Conservation (phyloP, 2,329 filamentous ascomycete genomes). For the Trichoderma harzianum region DNA sequence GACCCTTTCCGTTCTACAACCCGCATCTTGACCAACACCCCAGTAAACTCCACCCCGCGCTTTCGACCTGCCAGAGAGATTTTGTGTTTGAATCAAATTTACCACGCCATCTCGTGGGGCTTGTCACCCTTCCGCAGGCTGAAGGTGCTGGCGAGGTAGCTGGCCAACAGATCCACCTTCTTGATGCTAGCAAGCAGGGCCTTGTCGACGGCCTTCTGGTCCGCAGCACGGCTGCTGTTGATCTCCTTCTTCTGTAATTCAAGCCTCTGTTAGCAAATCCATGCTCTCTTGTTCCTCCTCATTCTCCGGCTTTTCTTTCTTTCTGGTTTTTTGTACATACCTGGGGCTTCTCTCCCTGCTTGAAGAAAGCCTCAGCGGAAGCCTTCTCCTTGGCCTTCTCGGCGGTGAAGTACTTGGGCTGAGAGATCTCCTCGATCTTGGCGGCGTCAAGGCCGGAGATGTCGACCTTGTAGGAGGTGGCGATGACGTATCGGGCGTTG, state of each 20-base stretch:
- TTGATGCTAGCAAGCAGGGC: slow-evolving; percentile 92
- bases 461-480: slow-evolving; percentile 81
- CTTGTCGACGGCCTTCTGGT: slow-evolving; percentile 99
- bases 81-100: slow-evolving; percentile 45
- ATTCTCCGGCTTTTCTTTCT: not conserved
- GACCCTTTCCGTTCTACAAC: slow-evolving; percentile 47
- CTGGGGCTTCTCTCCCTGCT: slow-evolving; percentile 97
- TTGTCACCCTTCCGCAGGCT: slow-evolving; percentile 98
- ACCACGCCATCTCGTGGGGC: slow-evolving; percentile 99
- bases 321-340: slow-evolving; percentile 50
- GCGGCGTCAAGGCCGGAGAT: slow-evolving; percentile 80
- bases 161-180: slow-evolving; percentile 91
- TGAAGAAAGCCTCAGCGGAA: slow-evolving; percentile 98
- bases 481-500: slow-evolving; percentile 91
- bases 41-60: slow-evolving; percentile 19
- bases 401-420: slow-evolving; percentile 89
- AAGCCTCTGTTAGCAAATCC: slow-evolving; percentile 25
- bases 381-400: slow-evolving; percentile 96
- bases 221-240: slow-evolving; percentile 83
- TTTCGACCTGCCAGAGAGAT: slow-evolving; percentile 23
- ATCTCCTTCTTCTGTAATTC: slow-evolving; percentile 87
- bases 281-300: not conserved
- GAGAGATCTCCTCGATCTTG: slow-evolving; percentile 77
- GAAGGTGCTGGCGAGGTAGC: slow-evolving; percentile 95
- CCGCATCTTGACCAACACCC: slow-evolving; percentile 24